phyloP scores from a whole-genome alignment of 169 alveolate species.

The Plasmodium coatneyi region DNA sequence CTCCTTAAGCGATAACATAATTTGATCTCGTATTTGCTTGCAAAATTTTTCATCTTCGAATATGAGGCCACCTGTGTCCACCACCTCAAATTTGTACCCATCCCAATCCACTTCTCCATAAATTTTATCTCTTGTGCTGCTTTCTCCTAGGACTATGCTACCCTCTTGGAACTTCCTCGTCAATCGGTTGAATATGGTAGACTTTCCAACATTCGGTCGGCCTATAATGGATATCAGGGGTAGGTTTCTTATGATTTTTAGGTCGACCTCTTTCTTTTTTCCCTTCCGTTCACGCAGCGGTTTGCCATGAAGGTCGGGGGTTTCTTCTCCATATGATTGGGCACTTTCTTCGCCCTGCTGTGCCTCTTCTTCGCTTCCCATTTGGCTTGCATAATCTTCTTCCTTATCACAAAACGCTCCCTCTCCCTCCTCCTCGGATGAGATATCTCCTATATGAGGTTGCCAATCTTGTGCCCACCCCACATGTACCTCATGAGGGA shows the following conservation, averaged over 20 bases:
- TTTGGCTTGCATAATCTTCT: neutral
- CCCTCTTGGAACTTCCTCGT: slow-evolving; percentile 85
- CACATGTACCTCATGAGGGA: neutral
- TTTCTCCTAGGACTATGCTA: slow-evolving; percentile 81
- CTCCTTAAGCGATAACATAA: slow-evolving; percentile 75
- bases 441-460: neutral
- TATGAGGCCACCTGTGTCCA: slow-evolving; percentile 85
- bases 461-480: neutral
- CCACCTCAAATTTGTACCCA: slow-evolving; percentile 81
- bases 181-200: slow-evolving; percentile 84
- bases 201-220: slow-evolving; percentile 86
- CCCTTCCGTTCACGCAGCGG: neutral
- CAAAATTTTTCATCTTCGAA: slow-evolving; percentile 79
- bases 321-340: neutral
- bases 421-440: neutral
- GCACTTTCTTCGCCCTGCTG: neutral
- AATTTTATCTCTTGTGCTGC: slow-evolving; percentile 85
- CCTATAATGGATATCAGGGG: slow-evolving; percentile 84
- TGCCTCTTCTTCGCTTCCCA: neutral
- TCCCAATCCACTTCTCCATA: slow-evolving; percentile 85
- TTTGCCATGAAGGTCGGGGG: neutral
- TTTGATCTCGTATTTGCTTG: slow-evolving; percentile 67
- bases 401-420: neutral
- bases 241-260: slow-evolving; percentile 38
- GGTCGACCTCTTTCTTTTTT: slow-evolving; percentile 20